A percentile compares a stretch with the other conserved stretches of the same genome.
phyloP scores from a whole-genome alignment of 2,329 filamentous ascomycete genomes.

The Neonectria magnoliae region DNA sequence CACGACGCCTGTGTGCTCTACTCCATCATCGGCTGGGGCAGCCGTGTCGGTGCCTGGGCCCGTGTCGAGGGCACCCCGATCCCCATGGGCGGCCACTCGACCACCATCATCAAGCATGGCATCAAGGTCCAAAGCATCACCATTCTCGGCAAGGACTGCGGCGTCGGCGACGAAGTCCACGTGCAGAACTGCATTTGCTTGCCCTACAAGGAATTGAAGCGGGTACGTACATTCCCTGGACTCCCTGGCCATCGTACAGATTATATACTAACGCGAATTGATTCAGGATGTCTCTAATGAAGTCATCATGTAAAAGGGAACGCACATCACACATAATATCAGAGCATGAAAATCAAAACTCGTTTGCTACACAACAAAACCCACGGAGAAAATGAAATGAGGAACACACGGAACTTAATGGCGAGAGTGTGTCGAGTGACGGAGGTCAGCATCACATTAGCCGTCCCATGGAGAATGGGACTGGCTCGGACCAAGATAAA shows the following conservation, averaged over 20 bases:
- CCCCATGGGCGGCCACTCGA: slow-evolving; percentile 86
- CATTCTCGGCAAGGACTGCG: slow-evolving; percentile 95
- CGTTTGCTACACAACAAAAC: slow-evolving; percentile 1
- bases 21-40: slow-evolving; percentile 96
- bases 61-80: slow-evolving; percentile 95
- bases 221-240: slow-evolving; percentile 66
- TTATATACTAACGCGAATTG: slow-evolving; percentile 40
- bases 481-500: not conserved
- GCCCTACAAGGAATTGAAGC: slow-evolving; percentile 97
- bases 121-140: slow-evolving; percentile 99
- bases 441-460: not conserved
- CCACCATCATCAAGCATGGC: slow-evolving; percentile 96
- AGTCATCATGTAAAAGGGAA: slow-evolving; percentile 82
- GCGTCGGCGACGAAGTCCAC: slow-evolving; percentile 90
- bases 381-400: slow-evolving; percentile 16
- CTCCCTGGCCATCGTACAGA: not conserved
- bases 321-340: slow-evolving; percentile 3
- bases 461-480: not conserved
- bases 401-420: slow-evolving; percentile 23
- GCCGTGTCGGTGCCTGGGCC: slow-evolving; percentile 96
- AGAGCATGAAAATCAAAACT: not conserved
- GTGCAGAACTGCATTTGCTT: slow-evolving; percentile 98
- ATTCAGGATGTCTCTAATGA: slow-evolving; percentile 82
- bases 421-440: not conserved
- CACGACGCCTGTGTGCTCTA: slow-evolving; percentile 96